Percentiles rank a stretch among this genome's conserved stretches.
Evolutionary conservation across 768 basidiomycete genomes (phyloP).

Genomic region (Boletus pseudo-olivaceus): DNA sequence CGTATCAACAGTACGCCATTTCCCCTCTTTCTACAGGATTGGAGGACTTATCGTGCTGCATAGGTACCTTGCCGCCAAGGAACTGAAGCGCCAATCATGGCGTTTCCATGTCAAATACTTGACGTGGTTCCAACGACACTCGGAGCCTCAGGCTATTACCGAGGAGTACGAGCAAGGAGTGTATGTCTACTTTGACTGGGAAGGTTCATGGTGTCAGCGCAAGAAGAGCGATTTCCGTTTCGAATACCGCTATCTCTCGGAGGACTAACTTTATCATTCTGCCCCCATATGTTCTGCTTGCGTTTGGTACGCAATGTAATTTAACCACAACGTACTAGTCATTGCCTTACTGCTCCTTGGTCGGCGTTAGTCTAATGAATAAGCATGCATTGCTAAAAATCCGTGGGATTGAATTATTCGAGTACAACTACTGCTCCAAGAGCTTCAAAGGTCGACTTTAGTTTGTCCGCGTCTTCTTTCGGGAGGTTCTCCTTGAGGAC

Average conservation of each 20-base stretch:
- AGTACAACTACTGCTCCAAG: slow-evolving; percentile 86
- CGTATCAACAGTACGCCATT: slow-evolving; percentile 82
- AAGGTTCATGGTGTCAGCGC: slow-evolving; percentile 96
- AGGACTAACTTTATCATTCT: slow-evolving; percentile 45
- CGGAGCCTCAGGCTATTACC: slow-evolving; percentile 96
- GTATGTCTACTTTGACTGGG: slow-evolving; percentile 99
- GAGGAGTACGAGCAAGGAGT: slow-evolving; percentile 99
- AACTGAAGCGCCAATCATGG: slow-evolving; percentile 97
- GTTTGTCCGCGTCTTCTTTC: slow-evolving; percentile 97
- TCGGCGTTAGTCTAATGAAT: slow-evolving; percentile 14
- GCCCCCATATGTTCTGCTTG: slow-evolving; percentile 7
- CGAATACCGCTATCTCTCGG: slow-evolving; percentile 91
- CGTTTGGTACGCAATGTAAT: slow-evolving; percentile 23
- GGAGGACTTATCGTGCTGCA: background rate
- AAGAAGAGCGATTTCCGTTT: slow-evolving; percentile 98
- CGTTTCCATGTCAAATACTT: slow-evolving; percentile 99
- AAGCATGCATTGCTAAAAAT: slow-evolving; percentile 11
- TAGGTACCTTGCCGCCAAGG: slow-evolving; percentile 93
- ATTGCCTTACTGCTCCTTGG: slow-evolving; percentile 16
- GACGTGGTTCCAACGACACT: slow-evolving; percentile 99
- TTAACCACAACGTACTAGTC: slow-evolving; percentile 22
- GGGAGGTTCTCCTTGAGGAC: slow-evolving; percentile 89
- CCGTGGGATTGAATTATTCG: slow-evolving; percentile 48
- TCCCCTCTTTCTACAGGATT: background rate
- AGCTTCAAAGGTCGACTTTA: slow-evolving; percentile 84